Evolutionary conservation across 2,329 filamentous ascomycete species (phyloP).

Genomic region (Xylaria polymorpha): DNA sequence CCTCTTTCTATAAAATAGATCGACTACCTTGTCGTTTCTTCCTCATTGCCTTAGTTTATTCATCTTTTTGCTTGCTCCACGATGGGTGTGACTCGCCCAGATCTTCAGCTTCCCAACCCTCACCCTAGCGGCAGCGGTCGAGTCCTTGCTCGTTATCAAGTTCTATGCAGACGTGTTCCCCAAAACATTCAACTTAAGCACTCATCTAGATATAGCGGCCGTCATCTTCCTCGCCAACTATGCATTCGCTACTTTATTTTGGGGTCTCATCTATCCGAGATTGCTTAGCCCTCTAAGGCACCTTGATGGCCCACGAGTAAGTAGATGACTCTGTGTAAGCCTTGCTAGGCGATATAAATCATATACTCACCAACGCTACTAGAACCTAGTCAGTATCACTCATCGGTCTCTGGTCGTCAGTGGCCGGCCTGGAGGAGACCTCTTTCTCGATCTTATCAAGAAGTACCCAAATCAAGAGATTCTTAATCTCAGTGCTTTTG

Average conservation of each 20-base stretch:
- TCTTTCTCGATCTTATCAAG: constrained; percentile 42
- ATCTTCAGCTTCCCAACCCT: constrained; percentile 45
- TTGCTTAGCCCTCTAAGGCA: constrained; percentile 43
- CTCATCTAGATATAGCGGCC: constrained; percentile 22
- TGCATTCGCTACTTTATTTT: constrained; percentile 38
- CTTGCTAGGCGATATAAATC: neutral
- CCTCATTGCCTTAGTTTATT: neutral
- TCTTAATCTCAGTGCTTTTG: constrained; percentile 39
- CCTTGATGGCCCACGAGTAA: constrained; percentile 42
- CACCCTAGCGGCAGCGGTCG: constrained; percentile 42
- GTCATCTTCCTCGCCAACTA: constrained; percentile 40
- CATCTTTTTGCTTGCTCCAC: neutral
- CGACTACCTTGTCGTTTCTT: neutral
- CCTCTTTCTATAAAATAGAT: neutral
- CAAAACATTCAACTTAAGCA: constrained; percentile 24
- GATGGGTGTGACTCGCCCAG: constrained; percentile 30
- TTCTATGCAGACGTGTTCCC: constrained; percentile 32
- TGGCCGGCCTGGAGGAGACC: constrained; percentile 36
- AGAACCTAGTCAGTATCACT: constrained; percentile 35
- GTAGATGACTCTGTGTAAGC: constrained; percentile 14
- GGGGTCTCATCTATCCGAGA: constrained; percentile 41
- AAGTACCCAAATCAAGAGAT: constrained; percentile 42
- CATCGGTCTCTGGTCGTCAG: constrained; percentile 36
- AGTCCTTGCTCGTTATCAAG: constrained; percentile 48
- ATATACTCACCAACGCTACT: constrained; percentile 11